phyloP scores from a whole-genome alignment of 306 rosid genomes.

The Rosa chinensis region DNA sequence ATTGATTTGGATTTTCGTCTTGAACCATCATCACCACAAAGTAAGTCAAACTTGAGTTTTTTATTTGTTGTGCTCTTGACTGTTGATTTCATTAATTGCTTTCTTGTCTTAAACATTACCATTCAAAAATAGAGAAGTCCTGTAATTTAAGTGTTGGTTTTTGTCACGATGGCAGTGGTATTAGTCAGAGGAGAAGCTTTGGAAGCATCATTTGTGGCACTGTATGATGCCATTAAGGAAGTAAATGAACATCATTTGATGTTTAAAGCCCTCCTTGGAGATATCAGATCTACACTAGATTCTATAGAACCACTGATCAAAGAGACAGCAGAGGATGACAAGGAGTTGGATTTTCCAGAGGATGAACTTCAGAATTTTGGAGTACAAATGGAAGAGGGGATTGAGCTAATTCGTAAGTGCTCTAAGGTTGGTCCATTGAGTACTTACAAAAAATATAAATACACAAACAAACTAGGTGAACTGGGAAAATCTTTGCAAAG shows the following conservation, averaged over 20 bases:
- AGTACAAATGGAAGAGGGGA: not conserved
- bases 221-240: slow-evolving; percentile 9
- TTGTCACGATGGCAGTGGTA: not conserved
- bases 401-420: not conserved
- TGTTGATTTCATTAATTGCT: not conserved
- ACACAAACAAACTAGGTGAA: not conserved
- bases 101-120: not conserved
- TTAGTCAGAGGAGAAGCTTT: not conserved
- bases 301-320: not conserved
- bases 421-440: not conserved
- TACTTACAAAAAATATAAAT: not conserved
- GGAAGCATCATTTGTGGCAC: not conserved
- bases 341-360: not conserved
- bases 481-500: not conserved
- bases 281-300: slow-evolving; percentile 2
- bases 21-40: not conserved
- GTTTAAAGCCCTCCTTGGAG: not conserved
- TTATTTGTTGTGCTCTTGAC: not conserved
- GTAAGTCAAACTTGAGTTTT: not conserved
- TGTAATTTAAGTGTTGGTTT: not conserved
- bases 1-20: not conserved
- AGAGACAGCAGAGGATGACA: not conserved
- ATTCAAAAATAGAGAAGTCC: not conserved
- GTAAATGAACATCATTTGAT: not conserved
- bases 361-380: not conserved